Evolutionary conservation across 495 filamentous ascomycete genomes (phyloP), one percentile per base, ranked within the genome.

Genomic region (Cudoniella acicularis): DNA sequence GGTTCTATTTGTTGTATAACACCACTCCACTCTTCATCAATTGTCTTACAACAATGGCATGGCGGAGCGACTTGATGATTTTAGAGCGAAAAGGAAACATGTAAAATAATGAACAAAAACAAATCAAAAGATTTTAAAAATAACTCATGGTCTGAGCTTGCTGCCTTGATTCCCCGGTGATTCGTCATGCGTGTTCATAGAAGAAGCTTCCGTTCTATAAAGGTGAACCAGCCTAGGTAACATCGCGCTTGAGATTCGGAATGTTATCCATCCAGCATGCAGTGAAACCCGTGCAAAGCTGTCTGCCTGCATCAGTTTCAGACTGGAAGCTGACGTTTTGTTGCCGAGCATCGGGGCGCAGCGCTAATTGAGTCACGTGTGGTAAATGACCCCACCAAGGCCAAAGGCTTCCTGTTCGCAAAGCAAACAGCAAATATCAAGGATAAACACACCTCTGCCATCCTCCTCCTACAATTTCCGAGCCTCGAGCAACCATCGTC

Each of bases 21-120:
- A 66, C 54, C 54, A 51, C 62, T 42, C 65, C 65, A 60, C 65
- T 67, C 64, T 67, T 64, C 62, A 49, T 49, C 27, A 22, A 49
- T 54, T 65, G 66, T 65, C 60, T 63, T 66, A 65, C 26, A 62
- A 25, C 25, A 50, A 9, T 64, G 65, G 63, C 61, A 65, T 68
- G 60, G 52, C 52, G 49, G 53, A 66, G 64, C 60, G 57, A 56
- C 54, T 57, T 60, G 49, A 40, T 42, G 47, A 58, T 57, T 66
- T 66, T 48, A 52, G 30, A 26, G 25, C 56, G 24, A 57, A 22
- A 43, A 45, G 52, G 43, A 23, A 59, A 26, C 17, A 52, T 62
- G 62, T 60, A 67, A 62, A 64, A 62, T 64, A 64, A 60, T 60
- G 49, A 60, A 18, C 54, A 56, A 62, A 64, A 67, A 60, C 43